Conservation (phyloP, 2,329 filamentous ascomycete genomes). For the Pyrenophora tritici-repentis region DNA sequence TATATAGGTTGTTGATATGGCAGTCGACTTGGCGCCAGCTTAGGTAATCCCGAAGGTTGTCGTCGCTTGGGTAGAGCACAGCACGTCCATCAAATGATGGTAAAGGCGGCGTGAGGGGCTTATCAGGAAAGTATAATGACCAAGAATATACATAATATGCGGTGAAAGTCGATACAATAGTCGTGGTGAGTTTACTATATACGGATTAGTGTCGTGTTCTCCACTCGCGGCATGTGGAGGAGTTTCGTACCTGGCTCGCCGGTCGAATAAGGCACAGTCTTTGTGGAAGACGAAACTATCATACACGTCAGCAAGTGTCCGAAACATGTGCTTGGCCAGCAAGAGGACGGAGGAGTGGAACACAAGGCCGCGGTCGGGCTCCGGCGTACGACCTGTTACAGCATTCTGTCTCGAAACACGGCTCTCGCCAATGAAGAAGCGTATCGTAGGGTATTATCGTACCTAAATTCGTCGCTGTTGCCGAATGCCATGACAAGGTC, state of each 20-base stretch:
- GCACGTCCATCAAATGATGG: conserved; percentile 93
- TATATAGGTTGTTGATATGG: conserved; percentile 98
- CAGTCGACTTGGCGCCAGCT: conserved; percentile 97
- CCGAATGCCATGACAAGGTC: conserved; percentile 90
- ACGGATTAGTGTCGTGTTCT: conserved; percentile 21
- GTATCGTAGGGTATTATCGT: conserved; percentile 21
- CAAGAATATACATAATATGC: conserved; percentile 86
- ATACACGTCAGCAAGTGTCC: conserved; percentile 25
- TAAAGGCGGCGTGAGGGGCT: conserved; percentile 70
- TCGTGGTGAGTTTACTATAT: conserved; percentile 83
- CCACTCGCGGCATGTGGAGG: conserved; percentile 9
- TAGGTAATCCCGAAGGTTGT: conserved; percentile 90
- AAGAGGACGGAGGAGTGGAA: background rate
- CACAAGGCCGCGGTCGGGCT: background rate
- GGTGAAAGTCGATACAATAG: conserved; percentile 90
- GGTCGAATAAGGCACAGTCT: conserved; percentile 79
- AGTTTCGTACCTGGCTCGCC: conserved; percentile 69
- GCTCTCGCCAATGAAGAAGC: background rate
- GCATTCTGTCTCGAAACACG: conserved; percentile 24
- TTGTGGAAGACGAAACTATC: conserved; percentile 89
- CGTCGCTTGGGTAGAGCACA: conserved; percentile 82
- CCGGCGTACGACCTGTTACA: conserved; percentile 1
- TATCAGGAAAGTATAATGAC: conserved; percentile 74
- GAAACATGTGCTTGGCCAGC: conserved; percentile 18
- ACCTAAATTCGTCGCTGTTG: conserved; percentile 92